A percentile compares a stretch with the other conserved stretches of the same genome.
phyloP scores from a whole-genome alignment of 2,329 filamentous ascomycete genomes.

The Sporothrix schenckii region DNA sequence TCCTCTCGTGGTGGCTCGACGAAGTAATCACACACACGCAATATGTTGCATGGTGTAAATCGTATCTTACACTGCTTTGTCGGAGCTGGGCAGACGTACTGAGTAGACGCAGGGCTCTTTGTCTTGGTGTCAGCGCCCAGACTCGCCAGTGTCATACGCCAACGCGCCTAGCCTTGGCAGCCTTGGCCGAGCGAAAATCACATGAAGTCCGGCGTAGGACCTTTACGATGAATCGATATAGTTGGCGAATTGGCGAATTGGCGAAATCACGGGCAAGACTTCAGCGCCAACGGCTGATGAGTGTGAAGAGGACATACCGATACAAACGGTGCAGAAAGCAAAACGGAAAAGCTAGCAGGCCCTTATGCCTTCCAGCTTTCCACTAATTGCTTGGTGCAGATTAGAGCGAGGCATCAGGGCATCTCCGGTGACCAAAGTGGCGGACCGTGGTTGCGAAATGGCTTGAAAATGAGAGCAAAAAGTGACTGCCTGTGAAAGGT shows the following conservation, averaged over 20 bases:
- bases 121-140: background rate
- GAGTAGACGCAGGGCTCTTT: background rate
- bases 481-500: background rate
- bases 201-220: too few species aligned
- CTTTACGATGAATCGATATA: too few species aligned
- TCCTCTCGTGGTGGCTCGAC: background rate
- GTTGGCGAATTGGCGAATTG: background rate
- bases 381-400: background rate
- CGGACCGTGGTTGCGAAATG: background rate
- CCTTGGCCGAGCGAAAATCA: constrained; percentile 1
- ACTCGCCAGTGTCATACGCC: background rate
- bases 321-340: background rate
- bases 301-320: background rate
- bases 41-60: too few species aligned
- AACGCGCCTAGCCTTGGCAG: constrained; percentile 7
- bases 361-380: background rate
- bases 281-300: background rate
- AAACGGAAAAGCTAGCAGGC: background rate
- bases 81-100: constrained; percentile 17
- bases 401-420: background rate
- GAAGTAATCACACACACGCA: background rate
- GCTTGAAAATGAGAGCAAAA: background rate
- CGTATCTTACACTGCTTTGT: too few species aligned
- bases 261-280: background rate
- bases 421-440: background rate